phyloP scores from a whole-genome alignment of 164 flowering plant genomes.

The Vitis rotundifolia region DNA sequence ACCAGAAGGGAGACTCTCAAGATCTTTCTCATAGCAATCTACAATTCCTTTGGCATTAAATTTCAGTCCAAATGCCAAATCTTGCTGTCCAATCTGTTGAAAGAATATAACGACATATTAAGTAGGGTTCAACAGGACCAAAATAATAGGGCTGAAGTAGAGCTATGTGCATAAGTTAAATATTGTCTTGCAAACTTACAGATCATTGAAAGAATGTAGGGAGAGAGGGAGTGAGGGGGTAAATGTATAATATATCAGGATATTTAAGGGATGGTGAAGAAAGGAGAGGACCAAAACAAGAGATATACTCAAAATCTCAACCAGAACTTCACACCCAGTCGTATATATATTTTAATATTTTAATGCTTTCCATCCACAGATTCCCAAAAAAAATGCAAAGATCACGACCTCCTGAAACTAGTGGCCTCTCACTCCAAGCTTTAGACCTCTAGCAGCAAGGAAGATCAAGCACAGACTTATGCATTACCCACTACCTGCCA shows the following conservation, averaged over 20 bases:
- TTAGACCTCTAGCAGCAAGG: too few species aligned
- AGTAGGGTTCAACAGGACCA: not conserved
- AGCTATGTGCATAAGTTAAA: not conserved
- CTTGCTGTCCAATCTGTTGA: slow-evolving; percentile 69
- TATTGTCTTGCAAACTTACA: not conserved
- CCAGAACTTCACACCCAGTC: too few species aligned
- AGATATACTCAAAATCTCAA: too few species aligned
- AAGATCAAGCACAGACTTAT: too few species aligned
- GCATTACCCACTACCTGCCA: too few species aligned
- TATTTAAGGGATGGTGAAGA: too few species aligned
- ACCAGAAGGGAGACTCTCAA: slow-evolving; percentile 50
- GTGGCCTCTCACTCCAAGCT: too few species aligned
- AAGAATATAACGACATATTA: slow-evolving; percentile 8
- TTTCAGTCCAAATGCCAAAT: slow-evolving; percentile 72
- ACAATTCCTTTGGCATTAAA: slow-evolving; percentile 74
- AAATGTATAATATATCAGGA: not conserved
- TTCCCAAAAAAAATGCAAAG: too few species aligned
- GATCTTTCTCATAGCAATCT: slow-evolving; percentile 74
- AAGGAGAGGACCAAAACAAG: too few species aligned
- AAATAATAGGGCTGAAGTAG: not conserved
- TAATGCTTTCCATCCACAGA: too few species aligned
- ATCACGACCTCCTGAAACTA: too few species aligned
- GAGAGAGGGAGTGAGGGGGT: not conserved
- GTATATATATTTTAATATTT: too few species aligned
- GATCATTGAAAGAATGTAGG: not conserved